phyloP scores from a whole-genome alignment of 805 yeast species.

The Zygosaccharomyces pseudorouxii region DNA sequence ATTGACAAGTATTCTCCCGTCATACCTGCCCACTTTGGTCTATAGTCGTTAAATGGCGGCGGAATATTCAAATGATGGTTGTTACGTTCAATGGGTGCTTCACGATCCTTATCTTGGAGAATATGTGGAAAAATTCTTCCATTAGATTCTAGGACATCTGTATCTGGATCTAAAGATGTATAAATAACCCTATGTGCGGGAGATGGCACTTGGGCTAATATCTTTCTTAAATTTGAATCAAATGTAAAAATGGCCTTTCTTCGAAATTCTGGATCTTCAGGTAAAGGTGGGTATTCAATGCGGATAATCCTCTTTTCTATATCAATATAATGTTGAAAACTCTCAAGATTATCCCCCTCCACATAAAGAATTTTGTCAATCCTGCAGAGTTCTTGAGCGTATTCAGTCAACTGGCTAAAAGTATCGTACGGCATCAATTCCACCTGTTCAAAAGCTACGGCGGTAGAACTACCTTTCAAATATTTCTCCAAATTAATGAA shows the following conservation, averaged over 20 bases:
- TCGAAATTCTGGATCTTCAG: constrained; percentile 34
- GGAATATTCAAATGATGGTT: constrained; percentile 35
- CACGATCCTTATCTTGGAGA: constrained; percentile 46
- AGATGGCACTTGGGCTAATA: constrained; percentile 66
- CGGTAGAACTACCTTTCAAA: constrained; percentile 53
- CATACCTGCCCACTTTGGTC: constrained; percentile 28
- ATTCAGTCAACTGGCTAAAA: constrained; percentile 20
- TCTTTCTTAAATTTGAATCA: constrained; percentile 47
- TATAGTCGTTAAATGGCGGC: constrained; percentile 31
- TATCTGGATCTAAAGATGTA: constrained; percentile 40
- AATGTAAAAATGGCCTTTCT: constrained; percentile 35
- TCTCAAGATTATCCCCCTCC: constrained; percentile 38
- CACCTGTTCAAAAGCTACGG: constrained; percentile 53
- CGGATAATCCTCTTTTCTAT: constrained; percentile 56
- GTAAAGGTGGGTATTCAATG: constrained; percentile 52
- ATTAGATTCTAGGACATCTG: background rate
- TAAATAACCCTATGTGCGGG: constrained; percentile 63
- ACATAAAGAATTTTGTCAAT: constrained; percentile 23
- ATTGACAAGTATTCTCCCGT: constrained; percentile 15
- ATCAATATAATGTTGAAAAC: constrained; percentile 58
- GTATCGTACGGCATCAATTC: constrained; percentile 23
- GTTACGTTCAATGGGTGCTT: constrained; percentile 53
- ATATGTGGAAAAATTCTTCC: constrained; percentile 47
- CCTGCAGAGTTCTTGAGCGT: constrained; percentile 23
- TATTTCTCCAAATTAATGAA: constrained; percentile 51